These are phyloP conservation scores for Guyanaporus albipodus DNA, from an alignment of 768 basidiomycete species.

Conservation along the genomic window DNA sequence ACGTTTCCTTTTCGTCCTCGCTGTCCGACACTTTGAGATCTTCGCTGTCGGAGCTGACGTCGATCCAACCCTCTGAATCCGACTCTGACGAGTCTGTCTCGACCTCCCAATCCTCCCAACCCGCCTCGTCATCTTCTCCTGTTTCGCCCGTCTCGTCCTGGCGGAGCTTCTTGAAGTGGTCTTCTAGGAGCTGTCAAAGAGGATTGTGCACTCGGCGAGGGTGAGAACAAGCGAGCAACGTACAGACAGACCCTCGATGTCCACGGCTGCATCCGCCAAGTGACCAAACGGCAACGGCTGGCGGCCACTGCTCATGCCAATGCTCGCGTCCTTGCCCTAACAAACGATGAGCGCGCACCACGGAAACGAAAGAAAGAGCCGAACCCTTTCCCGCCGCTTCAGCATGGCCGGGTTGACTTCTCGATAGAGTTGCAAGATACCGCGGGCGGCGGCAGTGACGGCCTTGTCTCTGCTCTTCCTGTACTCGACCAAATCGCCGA, in stretches of 20 bases:
- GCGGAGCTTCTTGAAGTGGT: conserved; percentile 70
- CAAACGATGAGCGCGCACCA: background rate
- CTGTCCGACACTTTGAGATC: conserved; percentile 79
- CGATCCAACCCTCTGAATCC: conserved; percentile 71
- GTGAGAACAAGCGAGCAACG: conserved; percentile 24
- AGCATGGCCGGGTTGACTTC: conserved; percentile 94
- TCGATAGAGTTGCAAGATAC: conserved; percentile 85
- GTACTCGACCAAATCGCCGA: conserved; percentile 92
- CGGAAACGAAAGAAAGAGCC: conserved; percentile 19
- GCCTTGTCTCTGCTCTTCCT: conserved; percentile 93
- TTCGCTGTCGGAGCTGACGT: conserved; percentile 67
- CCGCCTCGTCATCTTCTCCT: conserved; percentile 62
- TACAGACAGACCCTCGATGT: conserved; percentile 89
- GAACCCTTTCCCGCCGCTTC: conserved; percentile 79
- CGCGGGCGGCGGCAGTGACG: conserved; percentile 84
- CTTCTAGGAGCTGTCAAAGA: conserved; percentile 69
- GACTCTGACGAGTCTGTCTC: conserved; percentile 66
- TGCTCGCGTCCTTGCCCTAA: conserved; percentile 88
- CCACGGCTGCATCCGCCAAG: conserved; percentile 62
- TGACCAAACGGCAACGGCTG: conserved; percentile 84
- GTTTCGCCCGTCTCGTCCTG: conserved; percentile 55
- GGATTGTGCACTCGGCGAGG: background rate
- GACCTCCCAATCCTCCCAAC: conserved; percentile 88
- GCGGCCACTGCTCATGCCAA: conserved; percentile 59
- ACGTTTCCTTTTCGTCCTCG: conserved; percentile 58